Evolutionary conservation across 805 yeast species (phyloP).

Genomic region (Saccharomycopsis sp.): DNA sequence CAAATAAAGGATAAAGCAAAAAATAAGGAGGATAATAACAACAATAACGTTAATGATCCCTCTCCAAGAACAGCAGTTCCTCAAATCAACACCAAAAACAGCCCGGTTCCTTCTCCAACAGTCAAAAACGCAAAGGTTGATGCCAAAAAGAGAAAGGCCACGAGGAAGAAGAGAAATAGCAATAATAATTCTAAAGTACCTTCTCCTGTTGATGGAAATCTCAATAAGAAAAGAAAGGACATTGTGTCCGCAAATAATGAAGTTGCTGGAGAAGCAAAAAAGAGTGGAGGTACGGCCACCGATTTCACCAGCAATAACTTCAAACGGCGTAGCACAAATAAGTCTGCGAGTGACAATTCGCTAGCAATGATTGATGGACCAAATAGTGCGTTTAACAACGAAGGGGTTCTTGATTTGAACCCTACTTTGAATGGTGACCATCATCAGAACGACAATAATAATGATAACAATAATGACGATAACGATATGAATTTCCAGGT

Average conservation of each 20-base stretch:
- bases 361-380: not conserved
- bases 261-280: not conserved
- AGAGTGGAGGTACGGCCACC: no score
- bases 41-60: conserved; percentile 22
- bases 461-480: conserved; percentile 22
- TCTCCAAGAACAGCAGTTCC: conserved; percentile 14
- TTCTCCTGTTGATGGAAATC: conserved; percentile 12
- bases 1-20: not conserved
- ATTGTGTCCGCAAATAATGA: not conserved
- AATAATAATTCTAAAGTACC: conserved; percentile 6
- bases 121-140: conserved; percentile 8
- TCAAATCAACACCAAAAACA: not conserved
- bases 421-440: conserved; percentile 1
- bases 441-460: conserved; percentile 10
- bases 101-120: not conserved
- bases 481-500: not conserved
- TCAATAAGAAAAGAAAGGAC: not conserved
- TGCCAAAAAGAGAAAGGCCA: conserved; percentile 25
- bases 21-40: conserved; percentile 23
- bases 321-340: not conserved
- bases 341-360: not conserved
- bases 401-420: not conserved
- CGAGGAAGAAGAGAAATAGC: conserved; percentile 21
- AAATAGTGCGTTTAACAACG: not conserved
- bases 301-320: no score